Base-by-base conservation (phyloP, 768 basidiomycete genomes). In the Tylopilus rubrobrunneus region DNA sequence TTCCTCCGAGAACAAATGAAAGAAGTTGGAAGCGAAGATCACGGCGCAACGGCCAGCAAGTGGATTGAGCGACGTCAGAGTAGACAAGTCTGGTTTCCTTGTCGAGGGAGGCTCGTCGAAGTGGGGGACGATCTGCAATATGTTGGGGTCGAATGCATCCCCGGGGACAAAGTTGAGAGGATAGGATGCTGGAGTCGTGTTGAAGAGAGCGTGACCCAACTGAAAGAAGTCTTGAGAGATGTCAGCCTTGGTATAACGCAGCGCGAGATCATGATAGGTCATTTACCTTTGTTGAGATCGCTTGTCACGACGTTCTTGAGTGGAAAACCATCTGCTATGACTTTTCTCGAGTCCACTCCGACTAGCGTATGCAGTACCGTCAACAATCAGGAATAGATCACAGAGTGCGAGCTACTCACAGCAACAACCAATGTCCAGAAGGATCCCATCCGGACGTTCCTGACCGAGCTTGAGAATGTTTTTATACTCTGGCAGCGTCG, bases 181-280 rank as follows among this genome's bases (percentile, higher is more conserved):
- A 61, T 82, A 86, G 0, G 76, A 71, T 40, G 73, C 73, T 0
- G 78, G 75, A 0, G 78, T 81, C 2, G 79, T 76, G 40, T 66
- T 78, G 73, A 86, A 89, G 17, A 88, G 71, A 29, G 78, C 74
- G 52, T 87, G 84, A 1, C 84, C 84, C 7, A 78, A 66, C 2
- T 79, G 71, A 78, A 80, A 81, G 55, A 81, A 86, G 3, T 67
- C 85, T 85, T 44, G 19, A 41, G 36, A 21, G 23, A 27, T 5
- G 28, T 36, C 5, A 49, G 15, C 4, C 1, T 39, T 4, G 12
- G 25, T 19, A 17, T 11, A 19, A 29, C 7, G 33, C 10, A 7
- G 4, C 37, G 15, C 5, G 21, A 50, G 15, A 40, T 4, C 14
- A 23, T 6, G 4, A 41, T 31, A 10, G 39, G 19, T 19, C 29